Conservation (phyloP, 495 filamentous ascomycete species). For the Aspergillus diversus region DNA sequence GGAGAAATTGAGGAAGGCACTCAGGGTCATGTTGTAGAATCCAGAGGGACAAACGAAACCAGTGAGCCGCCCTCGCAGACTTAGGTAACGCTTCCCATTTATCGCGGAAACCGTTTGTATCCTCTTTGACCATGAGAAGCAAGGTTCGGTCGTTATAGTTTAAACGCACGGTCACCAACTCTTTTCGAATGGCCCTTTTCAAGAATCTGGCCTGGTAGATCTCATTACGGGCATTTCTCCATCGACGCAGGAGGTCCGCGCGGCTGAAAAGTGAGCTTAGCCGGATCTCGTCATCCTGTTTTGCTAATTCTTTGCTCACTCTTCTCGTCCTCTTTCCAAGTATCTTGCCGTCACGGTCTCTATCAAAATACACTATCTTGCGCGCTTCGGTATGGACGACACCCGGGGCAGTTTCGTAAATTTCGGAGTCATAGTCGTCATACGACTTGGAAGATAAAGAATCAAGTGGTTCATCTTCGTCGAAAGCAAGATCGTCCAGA, state of each 20-base stretch:
- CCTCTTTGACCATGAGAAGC: slow-evolving; percentile 28
- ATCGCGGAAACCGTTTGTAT: slow-evolving; percentile 41
- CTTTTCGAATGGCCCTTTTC: slow-evolving; percentile 21
- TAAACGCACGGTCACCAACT: slow-evolving; percentile 20
- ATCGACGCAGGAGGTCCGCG: slow-evolving; percentile 5
- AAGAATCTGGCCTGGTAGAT: slow-evolving; percentile 34
- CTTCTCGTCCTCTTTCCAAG: background rate
- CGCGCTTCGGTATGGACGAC: background rate
- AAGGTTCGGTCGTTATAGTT: slow-evolving; percentile 25
- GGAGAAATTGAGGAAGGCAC: slow-evolving; percentile 50
- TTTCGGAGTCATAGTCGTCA: background rate
- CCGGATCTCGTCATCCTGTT: slow-evolving; percentile 15
- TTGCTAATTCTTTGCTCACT: slow-evolving; percentile 9
- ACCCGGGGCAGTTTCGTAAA: background rate
- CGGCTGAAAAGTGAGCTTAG: slow-evolving; percentile 23
- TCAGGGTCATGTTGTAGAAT: slow-evolving; percentile 51
- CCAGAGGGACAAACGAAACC: slow-evolving; percentile 57
- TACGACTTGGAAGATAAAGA: background rate
- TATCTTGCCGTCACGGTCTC: background rate
- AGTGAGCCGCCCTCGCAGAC: slow-evolving; percentile 38
- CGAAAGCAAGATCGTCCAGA: background rate
- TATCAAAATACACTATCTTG: slow-evolving; percentile 4
- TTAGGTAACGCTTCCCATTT: slow-evolving; percentile 43
- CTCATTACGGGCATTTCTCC: slow-evolving; percentile 32
- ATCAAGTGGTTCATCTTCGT: background rate